Evolutionary conservation across 2,329 filamentous ascomycete genomes (phyloP), one percentile per base, ranked within the genome.

Genomic region (Hypoxylon sp.): DNA sequence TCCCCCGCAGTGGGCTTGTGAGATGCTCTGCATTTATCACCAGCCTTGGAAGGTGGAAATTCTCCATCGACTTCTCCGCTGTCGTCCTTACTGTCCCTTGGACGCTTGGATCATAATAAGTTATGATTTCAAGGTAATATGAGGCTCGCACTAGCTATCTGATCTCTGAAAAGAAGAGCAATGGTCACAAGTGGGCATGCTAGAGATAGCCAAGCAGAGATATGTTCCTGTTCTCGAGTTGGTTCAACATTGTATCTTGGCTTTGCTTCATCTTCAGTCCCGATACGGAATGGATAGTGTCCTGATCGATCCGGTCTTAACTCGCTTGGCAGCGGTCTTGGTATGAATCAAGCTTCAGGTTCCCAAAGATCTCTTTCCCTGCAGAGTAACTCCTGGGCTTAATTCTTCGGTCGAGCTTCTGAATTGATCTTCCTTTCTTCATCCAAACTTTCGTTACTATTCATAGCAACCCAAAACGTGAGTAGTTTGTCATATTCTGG

Each of bases 191-290:
- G 37, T 53, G 46, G 53, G 6, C n/a, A 17, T 32, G 39, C 31
- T 52, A 29, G 17, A 32, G 31, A 21, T 32, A 35, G 54, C 54
- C 55, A 67, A 57, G 57, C 19, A 32, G 35, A 44, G 10, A 24
- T 48, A 15, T 24, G 47, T 54, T 57, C 62, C 50, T n/a, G 31
- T 51, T 61, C 47, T 24, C 44, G 7, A 27, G 52, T 39, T 58
- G 19, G 29, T 55, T 52, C 24, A 52, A 32, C 35, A 53, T 51
- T 37, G 55, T 52, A n/a, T 69, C 67, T 71, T 69, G 67, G 69
- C 69, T 68, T 56, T 66, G 67, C 67, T 62, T 71, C 67, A 69
- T 50, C 58, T 27, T 42, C 31, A 17, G 19, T 48, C 44, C 52
- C 37, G 54, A 63, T 55, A 37, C 53, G 55, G 17, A 42, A 56